Conservation (phyloP, 352 stramenopile species). For the Elongisporangium undulatum region DNA sequence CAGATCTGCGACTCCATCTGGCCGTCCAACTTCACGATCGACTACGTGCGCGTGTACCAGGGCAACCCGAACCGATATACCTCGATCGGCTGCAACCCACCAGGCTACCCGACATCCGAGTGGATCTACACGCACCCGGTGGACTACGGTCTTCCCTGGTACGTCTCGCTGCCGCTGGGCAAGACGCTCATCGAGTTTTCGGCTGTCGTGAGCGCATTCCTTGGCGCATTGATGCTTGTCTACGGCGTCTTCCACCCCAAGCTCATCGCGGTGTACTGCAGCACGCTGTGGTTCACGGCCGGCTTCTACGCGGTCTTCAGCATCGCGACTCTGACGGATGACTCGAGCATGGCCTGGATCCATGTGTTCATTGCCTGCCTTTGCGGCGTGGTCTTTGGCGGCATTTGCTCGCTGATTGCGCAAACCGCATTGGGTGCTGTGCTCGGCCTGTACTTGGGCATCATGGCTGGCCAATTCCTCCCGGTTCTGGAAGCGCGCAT, state of each 20-base stretch:
- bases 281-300: slow-evolving; percentile 54
- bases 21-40: slow-evolving; percentile 92
- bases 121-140: slow-evolving; percentile 92
- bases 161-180: slow-evolving; percentile 59
- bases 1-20: slow-evolving; percentile 93
- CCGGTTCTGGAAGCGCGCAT: slow-evolving; percentile 53
- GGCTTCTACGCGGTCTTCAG: slow-evolving; percentile 71
- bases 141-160: slow-evolving; percentile 81
- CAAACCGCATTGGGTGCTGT: slow-evolving; percentile 51
- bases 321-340: slow-evolving; percentile 30
- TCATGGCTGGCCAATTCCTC: slow-evolving; percentile 67
- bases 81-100: slow-evolving; percentile 91
- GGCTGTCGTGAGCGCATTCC: slow-evolving; percentile 48
- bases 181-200: slow-evolving; percentile 38
- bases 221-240: slow-evolving; percentile 56
- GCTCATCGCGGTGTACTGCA: slow-evolving; percentile 47
- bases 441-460: slow-evolving; percentile 57
- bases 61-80: slow-evolving; percentile 87
- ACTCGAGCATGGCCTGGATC: slow-evolving; percentile 43
- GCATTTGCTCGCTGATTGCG: slow-evolving; percentile 58
- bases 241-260: slow-evolving; percentile 46
- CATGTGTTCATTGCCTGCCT: slow-evolving; percentile 61
- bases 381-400: slow-evolving; percentile 68
- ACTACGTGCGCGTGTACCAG: slow-evolving; percentile 95
- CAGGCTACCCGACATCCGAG: slow-evolving; percentile 82